phyloP scores from a whole-genome alignment of 768 basidiomycete genomes.

The Albatrellus ellisii region DNA sequence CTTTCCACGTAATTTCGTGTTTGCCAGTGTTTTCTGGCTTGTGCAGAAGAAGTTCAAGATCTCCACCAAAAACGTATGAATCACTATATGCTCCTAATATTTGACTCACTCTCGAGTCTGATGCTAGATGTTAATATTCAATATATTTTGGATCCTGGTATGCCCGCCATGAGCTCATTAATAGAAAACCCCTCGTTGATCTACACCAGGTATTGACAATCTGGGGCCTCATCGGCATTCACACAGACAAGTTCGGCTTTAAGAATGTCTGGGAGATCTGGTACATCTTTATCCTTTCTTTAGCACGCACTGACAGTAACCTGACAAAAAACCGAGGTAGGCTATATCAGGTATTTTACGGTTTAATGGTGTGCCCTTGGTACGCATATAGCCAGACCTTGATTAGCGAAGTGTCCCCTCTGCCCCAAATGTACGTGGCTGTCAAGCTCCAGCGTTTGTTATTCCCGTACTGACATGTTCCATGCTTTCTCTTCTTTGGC shows the following conservation, averaged over 20 bases:
- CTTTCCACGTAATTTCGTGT: not conserved
- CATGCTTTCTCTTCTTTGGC: no score
- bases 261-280: slow-evolving; percentile 79
- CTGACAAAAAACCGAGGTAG: slow-evolving; percentile 19
- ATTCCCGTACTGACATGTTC: no score
- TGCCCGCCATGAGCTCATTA: slow-evolving; percentile 8
- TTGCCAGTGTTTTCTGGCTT: slow-evolving; percentile 45
- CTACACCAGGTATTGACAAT: slow-evolving; percentile 39
- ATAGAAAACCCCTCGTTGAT: not conserved
- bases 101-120: not conserved
- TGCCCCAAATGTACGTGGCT: slow-evolving; percentile 58
- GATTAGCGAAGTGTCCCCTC: slow-evolving; percentile 68
- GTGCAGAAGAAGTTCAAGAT: slow-evolving; percentile 53
- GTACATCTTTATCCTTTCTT: slow-evolving; percentile 20
- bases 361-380: slow-evolving; percentile 67
- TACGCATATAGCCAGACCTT: slow-evolving; percentile 75
- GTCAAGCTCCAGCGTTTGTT: no score
- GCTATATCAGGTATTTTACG: slow-evolving; percentile 60
- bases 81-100: not conserved
- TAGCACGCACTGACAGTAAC: not conserved
- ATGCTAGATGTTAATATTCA: slow-evolving; percentile 54
- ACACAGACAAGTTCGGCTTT: slow-evolving; percentile 63
- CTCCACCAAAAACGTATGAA: slow-evolving; percentile 46
- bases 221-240: slow-evolving; percentile 72
- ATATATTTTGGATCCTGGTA: slow-evolving; percentile 60